phyloP scores from a whole-genome alignment of 345 rosid genomes.

The Eucalyptus guilfoylei region DNA sequence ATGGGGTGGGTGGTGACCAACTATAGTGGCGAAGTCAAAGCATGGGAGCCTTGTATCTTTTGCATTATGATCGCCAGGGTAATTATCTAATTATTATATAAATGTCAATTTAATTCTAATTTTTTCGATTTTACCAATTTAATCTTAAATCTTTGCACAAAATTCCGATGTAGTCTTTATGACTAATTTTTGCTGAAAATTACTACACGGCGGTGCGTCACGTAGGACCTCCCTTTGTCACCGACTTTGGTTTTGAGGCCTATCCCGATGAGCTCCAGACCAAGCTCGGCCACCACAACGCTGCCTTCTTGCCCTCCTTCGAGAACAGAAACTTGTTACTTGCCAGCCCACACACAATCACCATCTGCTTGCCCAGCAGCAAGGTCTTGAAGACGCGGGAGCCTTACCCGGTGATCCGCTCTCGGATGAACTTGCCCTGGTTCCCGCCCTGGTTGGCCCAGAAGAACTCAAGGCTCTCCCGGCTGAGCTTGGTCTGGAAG shows the following conservation, averaged over 20 bases:
- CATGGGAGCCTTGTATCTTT: no score
- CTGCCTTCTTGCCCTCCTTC: not conserved
- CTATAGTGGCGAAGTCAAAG: not conserved
- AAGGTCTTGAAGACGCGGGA: not conserved
- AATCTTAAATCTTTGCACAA: no score
- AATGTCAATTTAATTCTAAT: no score
- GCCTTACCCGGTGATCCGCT: not conserved
- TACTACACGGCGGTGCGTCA: no score
- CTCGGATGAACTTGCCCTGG: not conserved
- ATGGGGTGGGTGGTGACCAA: not conserved
- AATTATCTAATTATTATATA: not conserved
- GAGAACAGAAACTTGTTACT: not conserved
- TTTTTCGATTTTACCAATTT: no score
- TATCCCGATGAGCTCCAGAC: not conserved
- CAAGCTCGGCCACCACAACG: not conserved
- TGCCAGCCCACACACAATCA: not conserved
- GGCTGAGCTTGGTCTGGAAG: not conserved
- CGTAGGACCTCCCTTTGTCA: not conserved
- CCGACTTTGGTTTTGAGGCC: not conserved
- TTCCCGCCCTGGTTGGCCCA: not conserved
- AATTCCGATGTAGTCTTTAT: no score
- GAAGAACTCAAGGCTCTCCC: not conserved
- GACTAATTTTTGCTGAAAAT: not conserved
- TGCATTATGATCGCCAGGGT: not conserved
- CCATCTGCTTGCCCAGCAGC: not conserved